phyloP scores from a whole-genome alignment of 1,284 basidiomycete genomes.

The Schizophyllum amplum region DNA sequence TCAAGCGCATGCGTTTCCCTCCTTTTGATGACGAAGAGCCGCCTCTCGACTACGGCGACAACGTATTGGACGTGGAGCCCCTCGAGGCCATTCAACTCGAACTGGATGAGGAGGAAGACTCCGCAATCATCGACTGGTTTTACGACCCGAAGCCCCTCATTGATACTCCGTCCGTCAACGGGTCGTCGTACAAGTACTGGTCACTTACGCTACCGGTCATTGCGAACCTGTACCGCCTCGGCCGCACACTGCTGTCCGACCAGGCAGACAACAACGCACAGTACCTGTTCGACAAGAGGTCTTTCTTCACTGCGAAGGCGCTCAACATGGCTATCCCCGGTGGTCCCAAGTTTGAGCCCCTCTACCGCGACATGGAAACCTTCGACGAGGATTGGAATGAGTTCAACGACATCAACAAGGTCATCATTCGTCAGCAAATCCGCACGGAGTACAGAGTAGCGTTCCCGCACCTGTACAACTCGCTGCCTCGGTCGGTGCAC shows the following conservation, averaged over 20 bases:
- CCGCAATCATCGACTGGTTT: conserved; percentile 97
- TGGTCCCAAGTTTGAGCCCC: conserved; percentile 95
- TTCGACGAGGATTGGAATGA: conserved; percentile 99
- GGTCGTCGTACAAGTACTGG: conserved; percentile 92
- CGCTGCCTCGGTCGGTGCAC: conserved; percentile 90
- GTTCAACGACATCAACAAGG: conserved; percentile 99
- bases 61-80: conserved; percentile 96
- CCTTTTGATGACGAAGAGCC: conserved; percentile 99
- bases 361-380: conserved; percentile 92
- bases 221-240: conserved; percentile 95
- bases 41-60: conserved; percentile 96
- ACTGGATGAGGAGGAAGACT: conserved; percentile 89
- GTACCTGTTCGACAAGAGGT: conserved; percentile 96
- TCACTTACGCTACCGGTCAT: conserved; percentile 88
- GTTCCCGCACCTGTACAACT: conserved; percentile 99
- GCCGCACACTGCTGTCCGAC: conserved; percentile 89
- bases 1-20: conserved; percentile 99
- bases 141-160: conserved; percentile 95
- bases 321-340: conserved; percentile 98
- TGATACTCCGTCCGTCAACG: conserved; percentile 86
- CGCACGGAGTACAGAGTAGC: conserved; percentile 99
- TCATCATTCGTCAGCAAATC: conserved; percentile 98
- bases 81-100: conserved; percentile 98
- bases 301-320: conserved; percentile 97
- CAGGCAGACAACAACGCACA: conserved; percentile 84